A percentile compares a stretch with the other conserved stretches of the same genome.
Conservation (phyloP, 164 flowering plant genomes). For the Vitis cinerea region DNA sequence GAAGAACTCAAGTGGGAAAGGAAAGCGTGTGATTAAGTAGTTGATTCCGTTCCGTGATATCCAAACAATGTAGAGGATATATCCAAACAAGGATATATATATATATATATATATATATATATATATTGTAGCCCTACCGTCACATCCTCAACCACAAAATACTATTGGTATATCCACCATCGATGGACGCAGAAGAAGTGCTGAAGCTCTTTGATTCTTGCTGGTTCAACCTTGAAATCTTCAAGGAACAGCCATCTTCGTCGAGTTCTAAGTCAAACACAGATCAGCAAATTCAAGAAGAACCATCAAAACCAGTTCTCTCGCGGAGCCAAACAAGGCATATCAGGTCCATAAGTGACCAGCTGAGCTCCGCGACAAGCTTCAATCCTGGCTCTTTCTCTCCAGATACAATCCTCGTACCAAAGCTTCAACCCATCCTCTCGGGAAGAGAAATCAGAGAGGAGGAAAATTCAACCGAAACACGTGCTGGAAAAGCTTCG, state of each 20-base stretch:
- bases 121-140: background rate
- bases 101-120: background rate
- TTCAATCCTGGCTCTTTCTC: constrained; percentile 14
- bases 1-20: background rate
- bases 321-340: constrained; percentile 23
- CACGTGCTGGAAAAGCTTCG: background rate
- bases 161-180: constrained; percentile 8
- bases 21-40: constrained; percentile 7
- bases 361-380: constrained; percentile 26
- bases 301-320: constrained; percentile 12
- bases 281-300: constrained; percentile 12
- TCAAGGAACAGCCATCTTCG: constrained; percentile 12
- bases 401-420: constrained; percentile 35
- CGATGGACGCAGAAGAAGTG: constrained; percentile 40
- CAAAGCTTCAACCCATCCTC: constrained; percentile 44
- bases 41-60: constrained; percentile 7
- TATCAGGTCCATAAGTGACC: constrained; percentile 44
- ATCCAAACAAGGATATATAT: too few species aligned
- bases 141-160: background rate
- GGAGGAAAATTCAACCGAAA: constrained; percentile 3
- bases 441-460: constrained; percentile 43
- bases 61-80: background rate
- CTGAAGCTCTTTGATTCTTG: constrained; percentile 39
- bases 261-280: constrained; percentile 12
- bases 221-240: constrained; percentile 44